Base-by-base conservation (phyloP, 768 basidiomycete species). In the Termitomyces sp. region DNA sequence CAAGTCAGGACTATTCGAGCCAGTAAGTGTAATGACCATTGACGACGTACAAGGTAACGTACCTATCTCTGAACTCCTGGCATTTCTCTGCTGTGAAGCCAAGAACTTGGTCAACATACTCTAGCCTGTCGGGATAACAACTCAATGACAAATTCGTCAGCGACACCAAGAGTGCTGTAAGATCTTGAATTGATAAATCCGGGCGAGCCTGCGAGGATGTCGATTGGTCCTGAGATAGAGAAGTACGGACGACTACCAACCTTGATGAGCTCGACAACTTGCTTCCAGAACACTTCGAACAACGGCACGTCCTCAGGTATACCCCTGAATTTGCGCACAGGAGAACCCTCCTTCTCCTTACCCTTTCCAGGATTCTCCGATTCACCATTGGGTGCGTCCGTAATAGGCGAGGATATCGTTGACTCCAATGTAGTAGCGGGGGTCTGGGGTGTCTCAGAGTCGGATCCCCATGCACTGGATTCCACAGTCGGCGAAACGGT, bases 281-380 rank as follows among this genome's bases (percentile, higher is more conserved):
- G 97, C 61, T 90, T 87, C 96, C 97, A 99, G 70, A 98, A 99
- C 11, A 98, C 95, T 68, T 99, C 97, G 60, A 99, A 99, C 51
- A 99, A 73, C 67, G 89, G 92, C 23, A 97, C 97, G 62, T 98
- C 82, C 68, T 95, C 91, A 8, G 97, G 97, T 42, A 98, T 86
- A 19, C 97, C 97, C 69, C 97, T 78, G 77, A 97, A 98, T 72
- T 95, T 97, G 65, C 80, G 84, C 35, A 85, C 81, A 42, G 79
- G 73, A 14, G 71, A 58, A 0, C 69, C 76, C 46, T 84, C 89
- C 69, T 80, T 84, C 54, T 80, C 84, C 64, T 88, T 87, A 38
- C 81, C 85, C 66, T 85, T 85, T 17, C 69, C 68, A 44, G 62
- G 47, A 29, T 69, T 68, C 42, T 65, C 71, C 17, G 63, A 55